Conservation (phyloP, 805 yeast genomes). For the Yarrowia divulgata region DNA sequence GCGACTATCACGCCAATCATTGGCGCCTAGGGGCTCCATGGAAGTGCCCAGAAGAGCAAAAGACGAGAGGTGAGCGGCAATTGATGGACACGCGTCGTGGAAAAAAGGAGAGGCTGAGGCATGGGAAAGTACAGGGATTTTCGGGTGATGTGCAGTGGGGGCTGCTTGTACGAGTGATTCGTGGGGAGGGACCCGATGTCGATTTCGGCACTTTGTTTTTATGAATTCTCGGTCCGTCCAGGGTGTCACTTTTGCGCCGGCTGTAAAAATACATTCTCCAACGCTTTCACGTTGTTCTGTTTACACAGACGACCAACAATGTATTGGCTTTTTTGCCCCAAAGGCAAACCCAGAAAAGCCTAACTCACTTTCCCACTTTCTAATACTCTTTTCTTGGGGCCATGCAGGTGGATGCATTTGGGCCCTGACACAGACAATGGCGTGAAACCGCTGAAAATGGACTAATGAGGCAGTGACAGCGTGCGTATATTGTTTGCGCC, state of each 20-base stretch:
- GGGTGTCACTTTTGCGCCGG: neutral
- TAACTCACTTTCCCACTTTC: neutral
- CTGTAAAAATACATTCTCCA: neutral
- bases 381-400: neutral
- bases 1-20: constrained; percentile 27
- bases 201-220: neutral
- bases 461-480: constrained; percentile 4
- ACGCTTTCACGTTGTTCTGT: constrained; percentile 28
- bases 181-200: neutral
- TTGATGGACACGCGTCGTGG: constrained; percentile 4
- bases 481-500: neutral
- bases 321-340: neutral
- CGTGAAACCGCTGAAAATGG: constrained; percentile 13
- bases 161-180: neutral
- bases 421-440: constrained; percentile 13
- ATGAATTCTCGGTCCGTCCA: neutral
- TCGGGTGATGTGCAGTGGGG: neutral
- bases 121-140: constrained; percentile 5
- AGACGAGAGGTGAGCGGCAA: neutral
- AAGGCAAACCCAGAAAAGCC: neutral
- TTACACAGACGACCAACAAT: neutral
- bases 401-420: constrained; percentile 26
- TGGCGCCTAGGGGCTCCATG: constrained; percentile 13
- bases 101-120: constrained; percentile 3
- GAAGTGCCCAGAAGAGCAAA: constrained; percentile 5